Evolutionary conservation across 257 asterid genomes (phyloP), one percentile per base, ranked within the genome.

Genomic region (Ajuga chamaepitys): DNA sequence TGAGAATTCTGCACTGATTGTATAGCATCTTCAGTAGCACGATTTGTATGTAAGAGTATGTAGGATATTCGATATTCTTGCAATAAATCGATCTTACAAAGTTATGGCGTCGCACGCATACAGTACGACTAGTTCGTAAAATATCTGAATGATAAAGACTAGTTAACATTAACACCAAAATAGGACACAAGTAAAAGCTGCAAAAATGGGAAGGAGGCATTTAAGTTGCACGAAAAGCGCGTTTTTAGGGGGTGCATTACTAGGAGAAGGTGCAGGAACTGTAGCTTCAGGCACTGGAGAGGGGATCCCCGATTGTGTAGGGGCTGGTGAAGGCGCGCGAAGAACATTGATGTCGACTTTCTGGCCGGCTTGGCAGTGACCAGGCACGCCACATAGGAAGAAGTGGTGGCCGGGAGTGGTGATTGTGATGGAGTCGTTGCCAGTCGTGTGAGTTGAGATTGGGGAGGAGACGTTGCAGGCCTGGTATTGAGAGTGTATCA

Each of bases 331-430:
- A 53, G 82, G 21, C 7, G 67, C 37, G 9, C 74, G 85, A 24
- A 71, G 76, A 7, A 83, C 95, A 4, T 87, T 87, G 71, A 89
- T 87, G 53, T 89, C 95, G 20, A 89, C 91, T 66, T 77, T 89
- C 55, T 89, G 97, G 4, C 97, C 97, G 0, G 97, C 56, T 65
- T 85, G 94, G 63, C 97, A 89, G 69, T 89, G 97, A 9, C 95
- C 97, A 26, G 97, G 94, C 0, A 85, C 86, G 3, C 91, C 91
- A 25, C 97, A 89, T 22, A 89, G 59, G 72, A 87, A 89, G 72
- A 83, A 84, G 71, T 88, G 96, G 79, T 90, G 97, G 14, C 96
- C 95, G 16, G 69, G 76, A 18, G 75, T 74, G 26, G 63, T 47
- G 68, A 86, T 80, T 60, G 83, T 74, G 58, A 91, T 82, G 58